These are phyloP conservation scores for Boeremia lycopersici DNA, from an alignment of 2,329 filamentous ascomycete genomes.

Conservation along the genomic window DNA sequence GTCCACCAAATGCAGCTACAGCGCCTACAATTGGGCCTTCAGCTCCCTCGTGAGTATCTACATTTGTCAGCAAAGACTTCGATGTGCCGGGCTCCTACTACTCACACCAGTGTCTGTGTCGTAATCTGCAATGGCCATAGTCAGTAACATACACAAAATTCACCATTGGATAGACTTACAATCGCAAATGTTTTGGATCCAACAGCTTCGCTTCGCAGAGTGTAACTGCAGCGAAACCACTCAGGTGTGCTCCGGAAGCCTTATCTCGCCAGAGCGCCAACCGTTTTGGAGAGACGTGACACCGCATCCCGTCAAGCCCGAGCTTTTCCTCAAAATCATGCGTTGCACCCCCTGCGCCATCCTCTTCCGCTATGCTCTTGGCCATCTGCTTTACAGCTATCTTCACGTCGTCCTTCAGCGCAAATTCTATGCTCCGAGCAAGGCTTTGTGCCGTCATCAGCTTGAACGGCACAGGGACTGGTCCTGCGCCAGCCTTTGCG, in stretches of 20 bases:
- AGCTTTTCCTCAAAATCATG: slow-evolving; percentile 22
- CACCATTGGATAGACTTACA: slow-evolving; percentile 12
- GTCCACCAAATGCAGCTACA: slow-evolving; percentile 19
- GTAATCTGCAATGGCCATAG: slow-evolving; percentile 9
- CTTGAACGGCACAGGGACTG: slow-evolving; percentile 55
- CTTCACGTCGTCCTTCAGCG: slow-evolving; percentile 48
- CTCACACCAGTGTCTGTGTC: slow-evolving; percentile 30
- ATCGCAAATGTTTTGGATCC: slow-evolving; percentile 17
- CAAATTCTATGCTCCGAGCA: slow-evolving; percentile 54
- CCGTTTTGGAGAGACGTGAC: slow-evolving; percentile 26
- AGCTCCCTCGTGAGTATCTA: slow-evolving; percentile 28
- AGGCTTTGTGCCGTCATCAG: slow-evolving; percentile 53
- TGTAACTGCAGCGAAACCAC: slow-evolving; percentile 20
- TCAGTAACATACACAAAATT: background rate
- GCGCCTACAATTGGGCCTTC: slow-evolving; percentile 19
- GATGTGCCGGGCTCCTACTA: background rate
- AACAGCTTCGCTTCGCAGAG: slow-evolving; percentile 14
- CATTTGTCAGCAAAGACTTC: slow-evolving; percentile 1
- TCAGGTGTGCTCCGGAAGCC: slow-evolving; percentile 25
- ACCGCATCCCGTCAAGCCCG: slow-evolving; percentile 23
- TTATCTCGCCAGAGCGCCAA: slow-evolving; percentile 28
- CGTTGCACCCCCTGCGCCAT: slow-evolving; percentile 19
- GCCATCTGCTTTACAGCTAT: slow-evolving; percentile 27
- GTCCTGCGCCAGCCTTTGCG: slow-evolving; percentile 56
- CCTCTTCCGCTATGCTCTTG: slow-evolving; percentile 22